Evolutionary conservation across 106 monocot genomes (phyloP), one percentile per base, ranked within the genome.

Genomic region (Iris macrosiphon): DNA sequence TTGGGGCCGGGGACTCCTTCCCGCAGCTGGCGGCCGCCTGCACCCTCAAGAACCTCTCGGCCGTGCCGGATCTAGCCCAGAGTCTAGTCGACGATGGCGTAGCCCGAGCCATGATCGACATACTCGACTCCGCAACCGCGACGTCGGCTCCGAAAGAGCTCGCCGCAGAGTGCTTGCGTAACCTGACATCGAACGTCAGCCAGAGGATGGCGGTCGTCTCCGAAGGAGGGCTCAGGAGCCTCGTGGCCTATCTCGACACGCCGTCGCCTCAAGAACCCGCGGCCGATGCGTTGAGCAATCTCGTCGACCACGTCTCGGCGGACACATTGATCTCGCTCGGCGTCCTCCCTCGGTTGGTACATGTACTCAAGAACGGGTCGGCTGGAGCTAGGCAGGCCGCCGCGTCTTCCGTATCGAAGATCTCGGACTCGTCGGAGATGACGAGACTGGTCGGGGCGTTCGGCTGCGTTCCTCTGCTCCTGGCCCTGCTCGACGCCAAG

Each of bases 241-340:
- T 74, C 3, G 53, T 74, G 29, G 21, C 37, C 4, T 74, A 74
- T 23, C 52, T 74, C 3, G 67, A 57, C 7, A 55, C 62, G 14
- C 74, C 74, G 9, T 50, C 56, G 3, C 74, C 74, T 3, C 74
- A 74, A 55, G 74, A 74, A 49, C 42, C 74, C 6, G 67, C 62
- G 9, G 62, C 57, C 5, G 21, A 40, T 1, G 74, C 74, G 9
- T 49, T 74, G 67, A 39, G 49, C 26, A 74, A 74, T 26, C 53
- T 74, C 16, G 45, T 67, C 1, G 34, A 11, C 19, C 41, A 42
- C 2, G 46, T 67, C 23, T 32, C 73, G 16, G 7, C 27, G 2
- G 66, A 74, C 1, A 52, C 43, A 8, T 29, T 66, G 26, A 26
- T 53, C 11, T 60, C 59, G 1, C 66, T 74, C 37, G 60, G 59